Evolutionary conservation across 306 rosid genomes (phyloP).

Genomic region (Medicago ruthenica): DNA sequence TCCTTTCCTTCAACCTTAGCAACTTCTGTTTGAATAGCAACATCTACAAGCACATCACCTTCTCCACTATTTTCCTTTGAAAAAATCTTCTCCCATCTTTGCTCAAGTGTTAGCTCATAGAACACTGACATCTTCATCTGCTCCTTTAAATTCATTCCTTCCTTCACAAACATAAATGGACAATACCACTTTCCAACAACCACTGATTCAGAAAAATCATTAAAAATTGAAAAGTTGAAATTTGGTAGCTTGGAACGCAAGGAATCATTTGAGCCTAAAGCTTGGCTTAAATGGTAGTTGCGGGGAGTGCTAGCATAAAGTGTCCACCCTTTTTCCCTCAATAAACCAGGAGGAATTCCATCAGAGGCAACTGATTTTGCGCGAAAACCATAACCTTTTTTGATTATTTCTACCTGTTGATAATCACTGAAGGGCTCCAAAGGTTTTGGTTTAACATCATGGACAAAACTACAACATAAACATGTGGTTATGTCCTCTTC

Average conservation of each 20-base stretch:
- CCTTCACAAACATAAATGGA: slow-evolving; percentile 63
- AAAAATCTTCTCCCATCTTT: slow-evolving; percentile 60
- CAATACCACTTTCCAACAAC: slow-evolving; percentile 63
- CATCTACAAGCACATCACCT: slow-evolving; percentile 49
- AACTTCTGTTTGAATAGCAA: slow-evolving; percentile 42
- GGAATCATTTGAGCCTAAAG: slow-evolving; percentile 50
- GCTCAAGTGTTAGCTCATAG: slow-evolving; percentile 58
- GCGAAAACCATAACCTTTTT: slow-evolving; percentile 11
- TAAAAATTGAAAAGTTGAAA: slow-evolving; percentile 35
- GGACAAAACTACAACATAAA: neutral
- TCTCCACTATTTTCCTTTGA: neutral
- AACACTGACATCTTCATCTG: slow-evolving; percentile 48
- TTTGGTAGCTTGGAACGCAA: slow-evolving; percentile 48
- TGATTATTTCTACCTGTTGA: slow-evolving; percentile 47
- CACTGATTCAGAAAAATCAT: slow-evolving; percentile 31
- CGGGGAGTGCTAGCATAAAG: slow-evolving; percentile 27
- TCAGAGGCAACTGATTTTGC: slow-evolving; percentile 49
- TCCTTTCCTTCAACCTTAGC: slow-evolving; percentile 41
- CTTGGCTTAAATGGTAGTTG: slow-evolving; percentile 47
- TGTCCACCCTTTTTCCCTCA: slow-evolving; percentile 48
- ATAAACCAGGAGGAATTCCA: slow-evolving; percentile 51
- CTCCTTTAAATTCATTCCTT: slow-evolving; percentile 40
- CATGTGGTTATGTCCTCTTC: slow-evolving; percentile 45
- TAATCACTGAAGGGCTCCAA: slow-evolving; percentile 37
- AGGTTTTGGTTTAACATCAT: slow-evolving; percentile 37